Evolutionary conservation across 768 basidiomycete species (phyloP), one percentile per base, ranked within the genome.

Genomic region (Naematelia aurantialba): DNA sequence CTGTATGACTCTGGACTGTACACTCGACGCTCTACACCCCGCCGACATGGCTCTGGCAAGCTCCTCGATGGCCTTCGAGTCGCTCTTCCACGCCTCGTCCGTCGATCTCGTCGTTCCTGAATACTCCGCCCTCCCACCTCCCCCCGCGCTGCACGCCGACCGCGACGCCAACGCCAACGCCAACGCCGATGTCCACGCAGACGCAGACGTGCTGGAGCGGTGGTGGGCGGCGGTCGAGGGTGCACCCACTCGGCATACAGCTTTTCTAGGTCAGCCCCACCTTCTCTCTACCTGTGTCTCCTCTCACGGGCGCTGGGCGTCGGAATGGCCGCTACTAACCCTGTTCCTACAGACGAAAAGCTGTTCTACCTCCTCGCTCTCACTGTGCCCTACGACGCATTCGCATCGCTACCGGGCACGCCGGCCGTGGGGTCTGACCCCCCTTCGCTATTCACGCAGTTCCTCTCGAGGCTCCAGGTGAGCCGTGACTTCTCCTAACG

Each of bases 331-430:
- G 10, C 8, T 52, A 8, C 11, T 24, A 13, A 30, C 8, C 12
- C 21, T 26, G 13, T 13, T 22, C 12, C 21, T 52, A 14, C 45
- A 72, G 70, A 72, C 58, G 70, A 72, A 56, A 67, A 67, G 56
- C 61, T 72, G 13, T 53, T 61, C 21, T 72, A 72, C 46, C 54
- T 65, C 44, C 47, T 72, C 3, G 53, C 61, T 12, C 31, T 72
- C 26, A 45, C 21, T 42, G 49, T 69, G 11, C 62, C 65, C 4
- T 45, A 61, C 25, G 61, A 63, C 4, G 45, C 30, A 1, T 12
- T 52, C 2, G 52, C n/a, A 13, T 26, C 19, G 12, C 12, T 58
- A 46, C 50, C 50, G 19, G 54, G 59, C 1, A 57, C 58, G 3
- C 55, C 63, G 26, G 10, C 53, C 39, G 5, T 45, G 27, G 31